phyloP scores from a whole-genome alignment of 306 rosid species.

The Prunus mongolica region DNA sequence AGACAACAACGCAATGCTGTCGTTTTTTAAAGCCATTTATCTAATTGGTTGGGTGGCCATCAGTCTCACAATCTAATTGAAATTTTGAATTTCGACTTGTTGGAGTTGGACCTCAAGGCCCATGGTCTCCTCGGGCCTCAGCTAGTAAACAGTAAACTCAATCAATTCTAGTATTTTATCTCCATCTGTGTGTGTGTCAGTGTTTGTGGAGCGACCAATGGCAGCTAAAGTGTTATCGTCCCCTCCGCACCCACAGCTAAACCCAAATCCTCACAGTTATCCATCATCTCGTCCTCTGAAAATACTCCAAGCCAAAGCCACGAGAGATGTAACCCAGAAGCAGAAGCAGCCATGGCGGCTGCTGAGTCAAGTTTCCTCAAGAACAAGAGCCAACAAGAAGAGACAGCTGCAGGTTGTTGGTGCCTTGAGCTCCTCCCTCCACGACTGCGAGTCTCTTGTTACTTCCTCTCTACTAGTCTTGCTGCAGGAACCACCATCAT shows the following conservation, averaged over 20 bases:
- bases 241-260: not conserved
- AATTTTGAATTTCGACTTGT: not conserved
- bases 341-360: not conserved
- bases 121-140: too few relatives aligned
- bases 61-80: not conserved
- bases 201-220: not conserved
- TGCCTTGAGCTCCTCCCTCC: slow-evolving; percentile 1
- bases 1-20: too few relatives aligned
- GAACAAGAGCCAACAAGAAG: not conserved
- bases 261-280: not conserved
- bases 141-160: not conserved
- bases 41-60: not conserved
- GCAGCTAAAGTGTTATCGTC: not conserved
- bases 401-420: not conserved
- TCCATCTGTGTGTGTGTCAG: not conserved
- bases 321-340: not conserved
- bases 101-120: not conserved
- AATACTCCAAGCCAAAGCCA: not conserved
- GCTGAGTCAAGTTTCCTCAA: not conserved
- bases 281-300: not conserved
- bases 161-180: not conserved
- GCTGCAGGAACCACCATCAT: not conserved
- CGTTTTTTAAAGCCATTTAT: not conserved
- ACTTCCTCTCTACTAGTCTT: not conserved
- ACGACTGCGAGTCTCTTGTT: not conserved